Base-by-base conservation (phyloP, 257 asterid genomes). In the Capsicum chinense region DNA sequence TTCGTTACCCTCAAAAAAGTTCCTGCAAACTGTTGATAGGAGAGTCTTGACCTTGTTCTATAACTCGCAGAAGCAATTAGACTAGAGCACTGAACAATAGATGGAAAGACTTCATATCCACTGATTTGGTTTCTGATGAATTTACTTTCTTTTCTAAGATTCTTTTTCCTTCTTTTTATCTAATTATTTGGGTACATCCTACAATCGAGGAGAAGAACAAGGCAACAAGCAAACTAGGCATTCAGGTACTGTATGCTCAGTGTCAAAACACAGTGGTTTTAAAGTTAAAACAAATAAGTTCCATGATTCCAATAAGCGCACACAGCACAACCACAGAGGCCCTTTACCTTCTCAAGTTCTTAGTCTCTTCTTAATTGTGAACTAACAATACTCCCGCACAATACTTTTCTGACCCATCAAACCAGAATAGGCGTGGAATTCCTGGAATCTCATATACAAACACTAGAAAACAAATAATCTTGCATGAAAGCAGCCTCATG, bases 221-320 rank as follows among this genome's bases (percentile, higher is more conserved):
- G 48, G 59, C 7, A 74, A 21, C 47, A 74, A 74, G 62, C 21
- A 48, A 74, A 44, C 16, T 10, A 70, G 81, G 21, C 81, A 15
- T 74, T 50, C 47, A 74, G 17, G 21, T 21, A 12, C 9, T 21
- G 62, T 21, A 50, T 21, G 19, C 21, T 76, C 62, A 26, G 39
- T 21, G 47, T 76, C 13, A 7, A 3, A 76, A 76, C 47, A 50
- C 44, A 12, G 4, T 50, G 62, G 60, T 76, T 76, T 21, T 50
- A 15, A 68, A 15, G 52, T 21, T 37, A 13, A 13, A 50, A 76
- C 81, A 52, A 50, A 50, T 6, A 21, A 21, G 63, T 52, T 9
- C 62, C 81, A 21, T 76, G 13, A 76, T 76, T 21, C 62, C 62
- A 76, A 52, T 52, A 74, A 50, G 81, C 19, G 81, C 19, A 74